Evolutionary conservation across 23 red algal species (phyloP).

Genomic region (Gracilaria gracilis): DNA sequence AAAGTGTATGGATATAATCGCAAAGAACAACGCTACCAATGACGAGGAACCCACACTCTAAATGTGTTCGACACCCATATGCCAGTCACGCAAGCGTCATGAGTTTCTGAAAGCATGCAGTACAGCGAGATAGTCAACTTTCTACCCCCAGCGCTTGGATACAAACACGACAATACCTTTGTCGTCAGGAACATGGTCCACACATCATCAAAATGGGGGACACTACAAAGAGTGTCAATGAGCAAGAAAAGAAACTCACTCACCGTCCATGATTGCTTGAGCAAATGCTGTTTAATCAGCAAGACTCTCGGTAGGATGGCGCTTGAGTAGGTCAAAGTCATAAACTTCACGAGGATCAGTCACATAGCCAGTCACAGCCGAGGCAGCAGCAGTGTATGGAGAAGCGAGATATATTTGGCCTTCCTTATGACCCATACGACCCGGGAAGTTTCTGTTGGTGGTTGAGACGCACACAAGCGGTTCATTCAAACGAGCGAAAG

Average conservation of each 20-base stretch:
- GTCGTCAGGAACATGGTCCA: not conserved
- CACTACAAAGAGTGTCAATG: not conserved
- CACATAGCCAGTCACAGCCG: slow-evolving; percentile 91
- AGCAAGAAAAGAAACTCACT: not conserved
- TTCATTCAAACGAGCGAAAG: slow-evolving; percentile 95
- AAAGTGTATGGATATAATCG: not conserved
- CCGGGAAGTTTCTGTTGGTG: slow-evolving; percentile 99
- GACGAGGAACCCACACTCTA: no score
- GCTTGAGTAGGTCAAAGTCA: slow-evolving; percentile 80
- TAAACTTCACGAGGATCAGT: slow-evolving; percentile 97
- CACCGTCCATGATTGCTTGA: not conserved
- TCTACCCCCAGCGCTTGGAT: no score
- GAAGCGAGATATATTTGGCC: slow-evolving; percentile 90
- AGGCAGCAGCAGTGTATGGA: slow-evolving; percentile 96
- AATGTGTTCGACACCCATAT: no score
- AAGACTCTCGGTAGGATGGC: slow-evolving; percentile 72
- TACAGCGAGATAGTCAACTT: no score
- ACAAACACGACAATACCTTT: no score
- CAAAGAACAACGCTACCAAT: not conserved
- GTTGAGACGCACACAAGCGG: slow-evolving; percentile 92
- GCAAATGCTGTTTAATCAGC: not conserved
- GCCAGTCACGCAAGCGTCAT: no score
- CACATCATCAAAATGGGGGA: not conserved
- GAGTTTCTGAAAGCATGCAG: no score
- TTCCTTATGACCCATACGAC: slow-evolving; percentile 94